Percentiles rank a stretch among this genome's conserved stretches.
Evolutionary conservation across 192 early-diverging fungal species (phyloP).

Genomic region (Linnemannia schmuckeri): DNA sequence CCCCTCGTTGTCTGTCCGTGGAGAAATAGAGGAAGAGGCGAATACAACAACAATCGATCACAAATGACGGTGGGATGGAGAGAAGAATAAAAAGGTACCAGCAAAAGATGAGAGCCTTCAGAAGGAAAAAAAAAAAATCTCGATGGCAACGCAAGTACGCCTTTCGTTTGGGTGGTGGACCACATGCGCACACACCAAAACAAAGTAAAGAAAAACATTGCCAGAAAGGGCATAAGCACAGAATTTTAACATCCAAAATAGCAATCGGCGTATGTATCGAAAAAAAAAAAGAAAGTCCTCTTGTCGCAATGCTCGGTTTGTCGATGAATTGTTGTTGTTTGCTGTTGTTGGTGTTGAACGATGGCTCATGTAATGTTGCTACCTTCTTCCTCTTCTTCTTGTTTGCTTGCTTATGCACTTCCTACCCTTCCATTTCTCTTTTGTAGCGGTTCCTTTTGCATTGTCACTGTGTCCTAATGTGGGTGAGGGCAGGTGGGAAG

Average conservation of each 20-base stretch:
- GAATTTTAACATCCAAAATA: background rate
- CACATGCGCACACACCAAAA: background rate
- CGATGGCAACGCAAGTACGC: background rate
- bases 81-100: conserved; percentile 11
- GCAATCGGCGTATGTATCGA: background rate
- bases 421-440: background rate
- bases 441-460: background rate
- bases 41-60: background rate
- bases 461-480: background rate
- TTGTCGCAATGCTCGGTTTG: background rate
- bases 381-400: background rate
- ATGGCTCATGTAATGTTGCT: background rate
- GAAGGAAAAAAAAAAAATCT: background rate
- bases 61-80: background rate
- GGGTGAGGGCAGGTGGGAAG: background rate
- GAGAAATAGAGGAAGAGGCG: conserved; percentile 10
- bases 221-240: background rate
- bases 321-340: background rate
- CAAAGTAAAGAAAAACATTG: background rate
- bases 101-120: background rate
- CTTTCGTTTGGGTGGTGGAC: background rate
- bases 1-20: conserved; percentile 11
- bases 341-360: background rate
- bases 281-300: no score
- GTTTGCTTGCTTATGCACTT: background rate